A percentile compares a stretch with the other conserved stretches of the same genome.
These are phyloP conservation scores for Neofusicoccum kwambonambiense DNA, from an alignment of 2,329 filamentous ascomycete species.

Conservation along the genomic window DNA sequence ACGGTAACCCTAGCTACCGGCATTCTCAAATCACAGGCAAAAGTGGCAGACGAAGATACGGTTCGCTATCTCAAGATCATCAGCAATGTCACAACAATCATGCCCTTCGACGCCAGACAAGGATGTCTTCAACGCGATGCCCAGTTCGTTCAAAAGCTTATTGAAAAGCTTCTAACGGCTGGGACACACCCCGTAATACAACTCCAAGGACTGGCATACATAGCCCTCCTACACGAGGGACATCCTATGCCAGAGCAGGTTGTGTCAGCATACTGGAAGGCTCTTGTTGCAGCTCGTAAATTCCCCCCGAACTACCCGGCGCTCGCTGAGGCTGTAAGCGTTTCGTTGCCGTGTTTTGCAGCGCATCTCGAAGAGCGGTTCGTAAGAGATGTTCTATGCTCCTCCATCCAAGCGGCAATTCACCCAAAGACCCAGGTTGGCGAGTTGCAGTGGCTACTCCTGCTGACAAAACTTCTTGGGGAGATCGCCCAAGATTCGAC, in stretches of 20 bases:
- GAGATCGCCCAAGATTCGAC: not conserved
- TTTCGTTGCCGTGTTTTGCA: not conserved
- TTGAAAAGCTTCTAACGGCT: slow-evolving; percentile 28
- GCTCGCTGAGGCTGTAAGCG: not conserved
- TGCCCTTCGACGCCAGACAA: not conserved
- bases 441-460: not conserved
- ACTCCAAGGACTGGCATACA: slow-evolving; percentile 30
- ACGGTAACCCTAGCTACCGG: slow-evolving; percentile 32
- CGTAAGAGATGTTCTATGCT: not conserved
- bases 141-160: slow-evolving; percentile 24
- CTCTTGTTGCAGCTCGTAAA: slow-evolving; percentile 20
- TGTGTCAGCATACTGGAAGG: slow-evolving; percentile 27
- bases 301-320: not conserved
- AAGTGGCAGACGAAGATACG: slow-evolving; percentile 29
- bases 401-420: not conserved
- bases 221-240: slow-evolving; percentile 27
- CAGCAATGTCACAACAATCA: not conserved
- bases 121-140: not conserved
- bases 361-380: slow-evolving; percentile 6
- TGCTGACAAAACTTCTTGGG: not conserved
- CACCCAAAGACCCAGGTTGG: not conserved
- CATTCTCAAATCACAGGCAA: slow-evolving; percentile 27
- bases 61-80: slow-evolving; percentile 34
- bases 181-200: slow-evolving; percentile 27
- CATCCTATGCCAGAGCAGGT: slow-evolving; percentile 23